Conservation (phyloP, 106 monocot species). For the Platanthera zijinensis region DNA sequence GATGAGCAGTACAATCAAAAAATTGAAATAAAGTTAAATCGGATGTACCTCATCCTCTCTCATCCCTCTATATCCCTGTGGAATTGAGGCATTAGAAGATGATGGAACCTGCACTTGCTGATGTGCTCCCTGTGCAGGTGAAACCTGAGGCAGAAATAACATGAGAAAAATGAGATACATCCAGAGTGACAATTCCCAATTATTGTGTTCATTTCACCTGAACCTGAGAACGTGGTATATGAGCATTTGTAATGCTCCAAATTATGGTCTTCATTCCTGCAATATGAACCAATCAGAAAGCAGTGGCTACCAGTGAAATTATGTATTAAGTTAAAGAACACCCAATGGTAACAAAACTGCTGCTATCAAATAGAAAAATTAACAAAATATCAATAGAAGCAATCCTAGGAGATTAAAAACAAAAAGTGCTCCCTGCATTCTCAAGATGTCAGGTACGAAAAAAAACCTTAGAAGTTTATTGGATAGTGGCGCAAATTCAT, state of each 20-base stretch:
- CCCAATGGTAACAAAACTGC: background rate
- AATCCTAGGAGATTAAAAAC: too few relatives aligned
- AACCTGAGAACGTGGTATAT: constrained; percentile 74
- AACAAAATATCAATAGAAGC: too few relatives aligned
- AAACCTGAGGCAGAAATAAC: constrained; percentile 29
- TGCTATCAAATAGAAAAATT: too few relatives aligned
- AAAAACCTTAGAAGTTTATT: too few relatives aligned
- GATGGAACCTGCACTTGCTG: constrained; percentile 62
- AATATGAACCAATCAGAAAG: constrained; percentile 3
- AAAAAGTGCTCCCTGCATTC: too few relatives aligned
- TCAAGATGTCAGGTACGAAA: too few relatives aligned
- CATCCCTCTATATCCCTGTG: constrained; percentile 74
- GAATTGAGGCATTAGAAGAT: constrained; percentile 35
- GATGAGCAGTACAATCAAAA: background rate
- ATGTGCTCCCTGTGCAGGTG: constrained; percentile 51
- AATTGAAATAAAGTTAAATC: constrained; percentile 1
- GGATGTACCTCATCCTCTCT: constrained; percentile 87
- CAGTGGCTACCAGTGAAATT: background rate
- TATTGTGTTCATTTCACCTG: constrained; percentile 1
- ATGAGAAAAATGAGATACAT: constrained; percentile 2
- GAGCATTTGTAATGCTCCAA: constrained; percentile 94
- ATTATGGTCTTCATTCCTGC: constrained; percentile 99
- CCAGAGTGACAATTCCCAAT: background rate
- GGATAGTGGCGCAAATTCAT: too few relatives aligned
- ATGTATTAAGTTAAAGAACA: too few relatives aligned